Evolutionary conservation across 805 yeast species (phyloP).

Genomic region (Torulaspora quercuum): DNA sequence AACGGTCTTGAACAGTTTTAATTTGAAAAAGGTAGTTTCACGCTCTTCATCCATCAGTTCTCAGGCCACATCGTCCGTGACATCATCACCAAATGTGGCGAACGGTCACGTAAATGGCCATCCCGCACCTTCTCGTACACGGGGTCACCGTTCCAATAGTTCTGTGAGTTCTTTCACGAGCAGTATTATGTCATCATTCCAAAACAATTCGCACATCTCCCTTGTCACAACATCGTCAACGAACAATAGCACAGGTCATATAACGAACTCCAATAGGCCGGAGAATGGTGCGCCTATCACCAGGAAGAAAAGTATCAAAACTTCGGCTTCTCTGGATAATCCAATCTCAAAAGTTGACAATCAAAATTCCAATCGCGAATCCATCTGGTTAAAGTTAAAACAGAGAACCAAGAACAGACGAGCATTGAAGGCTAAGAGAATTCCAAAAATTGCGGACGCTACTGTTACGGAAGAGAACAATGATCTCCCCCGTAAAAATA

Average conservation of each 20-base stretch:
- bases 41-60: slow-evolving; percentile 26
- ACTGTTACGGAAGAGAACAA: background rate
- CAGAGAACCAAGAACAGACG: slow-evolving; percentile 17
- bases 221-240: slow-evolving; percentile 14
- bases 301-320: slow-evolving; percentile 3
- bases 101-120: slow-evolving; percentile 4
- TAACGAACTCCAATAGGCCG: slow-evolving; percentile 1
- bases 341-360: background rate
- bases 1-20: slow-evolving; percentile 33
- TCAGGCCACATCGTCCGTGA: slow-evolving; percentile 12
- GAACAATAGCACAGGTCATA: slow-evolving; percentile 7
- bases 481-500: slow-evolving; percentile 3
- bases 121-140: no score
- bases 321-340: background rate
- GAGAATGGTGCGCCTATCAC: background rate
- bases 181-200: slow-evolving; percentile 33
- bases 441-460: background rate
- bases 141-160: slow-evolving; percentile 30
- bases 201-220: slow-evolving; percentile 24
- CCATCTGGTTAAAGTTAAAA: slow-evolving; percentile 24
- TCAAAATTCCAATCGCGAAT: slow-evolving; percentile 6
- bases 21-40: slow-evolving; percentile 23
- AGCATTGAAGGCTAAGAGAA: slow-evolving; percentile 8
- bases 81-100: slow-evolving; percentile 6
- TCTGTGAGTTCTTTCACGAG: slow-evolving; percentile 31